Evolutionary conservation across 768 basidiomycete species (phyloP).

Genomic region (Artomyces pyxidatus): DNA sequence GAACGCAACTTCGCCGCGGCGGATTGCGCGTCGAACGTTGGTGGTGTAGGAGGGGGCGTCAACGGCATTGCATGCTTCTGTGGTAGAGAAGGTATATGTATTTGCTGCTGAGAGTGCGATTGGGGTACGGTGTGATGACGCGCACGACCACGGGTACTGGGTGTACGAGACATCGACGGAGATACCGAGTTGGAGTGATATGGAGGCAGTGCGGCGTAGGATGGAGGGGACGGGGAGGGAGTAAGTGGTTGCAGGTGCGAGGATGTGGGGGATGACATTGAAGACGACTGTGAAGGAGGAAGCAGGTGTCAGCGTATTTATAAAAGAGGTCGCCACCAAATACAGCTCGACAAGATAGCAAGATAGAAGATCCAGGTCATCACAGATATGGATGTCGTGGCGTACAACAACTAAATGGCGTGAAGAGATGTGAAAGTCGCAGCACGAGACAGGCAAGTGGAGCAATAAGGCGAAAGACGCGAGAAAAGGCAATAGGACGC

Average conservation of each 20-base stretch:
- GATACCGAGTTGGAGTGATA: neutral
- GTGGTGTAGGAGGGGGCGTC: conserved; percentile 22
- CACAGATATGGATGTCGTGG: too few species aligned
- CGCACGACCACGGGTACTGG: conserved; percentile 8
- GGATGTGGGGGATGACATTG: conserved; percentile 7
- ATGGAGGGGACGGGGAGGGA: conserved; percentile 15
- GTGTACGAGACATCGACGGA: neutral
- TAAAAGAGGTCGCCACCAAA: neutral
- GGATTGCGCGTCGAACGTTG: conserved; percentile 51
- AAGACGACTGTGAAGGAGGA: conserved; percentile 6
- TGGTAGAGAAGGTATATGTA: neutral
- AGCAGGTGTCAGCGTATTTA: neutral
- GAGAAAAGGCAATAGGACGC: too few species aligned
- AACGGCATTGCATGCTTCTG: neutral
- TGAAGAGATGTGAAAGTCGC: too few species aligned
- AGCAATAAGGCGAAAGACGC: neutral
- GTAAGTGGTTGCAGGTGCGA: conserved; percentile 10
- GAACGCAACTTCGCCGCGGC: conserved; percentile 50
- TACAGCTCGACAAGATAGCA: neutral
- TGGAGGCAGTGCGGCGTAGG: conserved; percentile 1
- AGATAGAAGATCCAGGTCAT: too few species aligned
- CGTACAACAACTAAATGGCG: too few species aligned
- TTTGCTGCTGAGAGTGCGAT: conserved; percentile 3
- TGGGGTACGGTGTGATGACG: conserved; percentile 10
- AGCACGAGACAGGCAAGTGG: too few species aligned